Evolutionary conservation across 192 early-diverging fungal genomes (phyloP).

Genomic region (Podila clonocystis): DNA sequence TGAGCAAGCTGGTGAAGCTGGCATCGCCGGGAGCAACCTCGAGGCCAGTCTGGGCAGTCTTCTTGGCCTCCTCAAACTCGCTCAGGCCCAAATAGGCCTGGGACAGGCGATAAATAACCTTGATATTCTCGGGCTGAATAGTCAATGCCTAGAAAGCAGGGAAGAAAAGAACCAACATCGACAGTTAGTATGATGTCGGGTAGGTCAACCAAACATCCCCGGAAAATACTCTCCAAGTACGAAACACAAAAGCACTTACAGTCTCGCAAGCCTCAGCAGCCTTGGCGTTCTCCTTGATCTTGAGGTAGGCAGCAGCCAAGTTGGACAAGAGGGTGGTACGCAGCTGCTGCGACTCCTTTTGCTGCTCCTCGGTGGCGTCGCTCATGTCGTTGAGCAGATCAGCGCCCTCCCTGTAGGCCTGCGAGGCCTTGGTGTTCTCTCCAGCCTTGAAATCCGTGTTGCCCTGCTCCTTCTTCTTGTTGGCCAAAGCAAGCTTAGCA

Average conservation of each 20-base stretch:
- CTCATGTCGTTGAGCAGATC: slow-evolving; percentile 34
- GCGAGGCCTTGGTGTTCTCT: slow-evolving; percentile 26
- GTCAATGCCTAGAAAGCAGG: slow-evolving; percentile 25
- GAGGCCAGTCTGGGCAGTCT: slow-evolving; percentile 36
- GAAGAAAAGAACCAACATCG: background rate
- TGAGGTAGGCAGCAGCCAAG: slow-evolving; percentile 45
- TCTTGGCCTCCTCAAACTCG: slow-evolving; percentile 55
- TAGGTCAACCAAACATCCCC: background rate
- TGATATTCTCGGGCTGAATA: slow-evolving; percentile 47
- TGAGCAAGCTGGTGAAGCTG: slow-evolving; percentile 41
- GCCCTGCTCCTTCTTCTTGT: slow-evolving; percentile 53
- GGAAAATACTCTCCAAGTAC: background rate
- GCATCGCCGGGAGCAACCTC: slow-evolving; percentile 37
- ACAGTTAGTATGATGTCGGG: background rate
- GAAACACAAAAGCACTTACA: slow-evolving; percentile 4
- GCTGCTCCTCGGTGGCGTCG: slow-evolving; percentile 28
- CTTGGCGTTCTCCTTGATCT: slow-evolving; percentile 43
- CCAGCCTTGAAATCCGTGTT: slow-evolving; percentile 49
- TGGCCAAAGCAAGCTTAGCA: slow-evolving; percentile 37
- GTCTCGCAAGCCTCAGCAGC: slow-evolving; percentile 35
- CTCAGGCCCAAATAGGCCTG: slow-evolving; percentile 53
- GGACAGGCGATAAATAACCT: slow-evolving; percentile 53
- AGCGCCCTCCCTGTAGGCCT: slow-evolving; percentile 48
- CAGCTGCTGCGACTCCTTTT: slow-evolving; percentile 9
- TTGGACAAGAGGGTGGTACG: slow-evolving; percentile 44